Base-by-base conservation (phyloP, 2,329 filamentous ascomycete species). In the Stagonosporopsis vannaccii region DNA sequence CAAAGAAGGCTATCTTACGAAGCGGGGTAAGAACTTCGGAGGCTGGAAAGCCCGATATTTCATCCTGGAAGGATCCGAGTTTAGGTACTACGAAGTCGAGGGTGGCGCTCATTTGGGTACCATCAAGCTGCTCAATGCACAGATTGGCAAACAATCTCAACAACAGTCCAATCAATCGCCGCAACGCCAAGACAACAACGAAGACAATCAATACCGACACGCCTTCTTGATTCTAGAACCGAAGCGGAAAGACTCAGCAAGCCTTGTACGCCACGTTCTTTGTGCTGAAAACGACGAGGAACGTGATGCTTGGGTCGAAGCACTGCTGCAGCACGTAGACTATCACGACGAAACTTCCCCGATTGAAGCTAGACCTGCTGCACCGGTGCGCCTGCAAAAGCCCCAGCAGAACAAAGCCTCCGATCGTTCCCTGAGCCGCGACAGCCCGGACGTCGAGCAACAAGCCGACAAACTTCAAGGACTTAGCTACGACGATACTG, bases 11-110 rank as follows among this genome's bases (percentile, higher is more conserved):
- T 99, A 98, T 75, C 80, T 99, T 45, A 98, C 95, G 2, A 99
- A 99, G 80, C 87, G 91, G 65, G 95, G 95, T 44, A 99, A 99
- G 82, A 98, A 98, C 70, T 99, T 99, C 78, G 95, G 95, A 47
- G 95, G 95, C 44, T 99, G 95, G 95, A 99, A 99, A 77, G 93
- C 92, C 11, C 80, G 88, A 54, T 90, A 86, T 68, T 90, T 90
- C 68, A 82, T 89, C 13, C 79, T 91, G 3, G 85, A 90, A 65
- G 87, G 87, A 9, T 84, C 88, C 5, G 82, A 88, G 54, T 79
- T 99, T 67, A 92, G 90, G 68, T 99, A 99, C 74, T 98, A 91
- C 68, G 95, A 99, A 76, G 87, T 90, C 2, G 92, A 92, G 3
- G 93, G 94, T 44, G 95, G 95, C 40, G 87, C 92, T 15, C 92